Conservation (phyloP, 2,329 filamentous ascomycete genomes). For the Colletotrichum tofieldiae region DNA sequence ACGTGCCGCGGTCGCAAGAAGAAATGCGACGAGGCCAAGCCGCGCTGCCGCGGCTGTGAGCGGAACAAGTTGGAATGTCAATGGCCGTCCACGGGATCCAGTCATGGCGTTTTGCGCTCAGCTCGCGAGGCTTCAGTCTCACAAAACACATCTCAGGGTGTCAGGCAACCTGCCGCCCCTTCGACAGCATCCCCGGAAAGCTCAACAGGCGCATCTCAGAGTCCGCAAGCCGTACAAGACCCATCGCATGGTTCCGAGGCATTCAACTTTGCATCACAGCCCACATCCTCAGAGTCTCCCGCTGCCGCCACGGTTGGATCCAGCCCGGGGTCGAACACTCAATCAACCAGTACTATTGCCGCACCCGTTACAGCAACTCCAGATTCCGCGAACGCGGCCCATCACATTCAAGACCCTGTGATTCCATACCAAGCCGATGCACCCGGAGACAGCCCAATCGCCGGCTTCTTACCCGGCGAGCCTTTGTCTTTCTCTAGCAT, state of each 20-base stretch:
- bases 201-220: slow-evolving; percentile 5
- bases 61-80: slow-evolving; percentile 46
- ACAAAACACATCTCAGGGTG: neutral
- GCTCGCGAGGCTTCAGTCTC: slow-evolving; percentile 1
- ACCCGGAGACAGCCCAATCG: neutral
- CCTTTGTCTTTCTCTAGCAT: neutral
- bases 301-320: neutral
- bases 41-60: slow-evolving; percentile 57
- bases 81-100: slow-evolving; percentile 29
- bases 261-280: slow-evolving; percentile 18
- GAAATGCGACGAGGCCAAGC: slow-evolving; percentile 64
- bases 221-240: neutral
- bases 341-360: neutral
- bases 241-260: slow-evolving; percentile 5
- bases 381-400: neutral
- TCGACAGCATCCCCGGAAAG: neutral
- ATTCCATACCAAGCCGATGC: neutral
- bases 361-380: neutral
- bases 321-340: slow-evolving; percentile 1
- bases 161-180: neutral
- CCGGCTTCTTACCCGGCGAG: neutral
- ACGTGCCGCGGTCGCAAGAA: slow-evolving; percentile 64
- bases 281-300: slow-evolving; percentile 12
- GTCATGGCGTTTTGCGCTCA: slow-evolving; percentile 6
- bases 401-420: neutral